Evolutionary conservation across 768 basidiomycete species (phyloP), one percentile per base, ranked within the genome.

Genomic region (Epithele typhae): DNA sequence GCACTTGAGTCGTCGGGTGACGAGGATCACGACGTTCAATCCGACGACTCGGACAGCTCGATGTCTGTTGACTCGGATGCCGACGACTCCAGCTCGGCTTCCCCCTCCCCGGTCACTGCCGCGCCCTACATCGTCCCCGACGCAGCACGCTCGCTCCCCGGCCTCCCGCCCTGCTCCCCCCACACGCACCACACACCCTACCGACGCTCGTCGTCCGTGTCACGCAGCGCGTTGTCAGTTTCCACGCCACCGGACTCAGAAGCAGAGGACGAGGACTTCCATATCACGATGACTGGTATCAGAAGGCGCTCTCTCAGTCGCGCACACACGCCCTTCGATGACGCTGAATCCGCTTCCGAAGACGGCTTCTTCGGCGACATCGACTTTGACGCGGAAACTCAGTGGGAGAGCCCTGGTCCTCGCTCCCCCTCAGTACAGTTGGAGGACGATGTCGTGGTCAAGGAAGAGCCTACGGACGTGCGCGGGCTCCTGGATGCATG

Each of bases 241-340:
- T 62, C 86, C 0, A 83, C 80, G 1, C 86, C 86, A 11, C 86
- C 86, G 3, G 84, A 87, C 55, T 85, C 81, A 3, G 80, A 81
- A 47, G 78, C 78, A 50, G 82, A 82, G 44, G 70, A 75, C 15
- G 77, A 79, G 47, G 74, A 76, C 46, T 55, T 46, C 36, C 60
- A 63, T 36, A 54, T 50, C 37, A 53, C 51, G 30, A 59, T 60
- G 76, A 72, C 71, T 1, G 62, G 70, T 48, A 54, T 60, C 24
- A 64, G 68, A 60, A 43, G 71, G 67, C 25, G 42, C n/a, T 63
- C 65, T 47, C 35, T 15, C 32, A 37, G 9, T 12, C 35, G 71
- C 34, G 37, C 35, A 45, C 40, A 25, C 34, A 25, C 32, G 25
- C 33, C 37, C 15, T 17, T 47, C 8, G 59, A 61, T 21, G 56